Evolutionary conservation across 2,329 filamentous ascomycete species (phyloP).

Genomic region (Microsporum ferrugineum): DNA sequence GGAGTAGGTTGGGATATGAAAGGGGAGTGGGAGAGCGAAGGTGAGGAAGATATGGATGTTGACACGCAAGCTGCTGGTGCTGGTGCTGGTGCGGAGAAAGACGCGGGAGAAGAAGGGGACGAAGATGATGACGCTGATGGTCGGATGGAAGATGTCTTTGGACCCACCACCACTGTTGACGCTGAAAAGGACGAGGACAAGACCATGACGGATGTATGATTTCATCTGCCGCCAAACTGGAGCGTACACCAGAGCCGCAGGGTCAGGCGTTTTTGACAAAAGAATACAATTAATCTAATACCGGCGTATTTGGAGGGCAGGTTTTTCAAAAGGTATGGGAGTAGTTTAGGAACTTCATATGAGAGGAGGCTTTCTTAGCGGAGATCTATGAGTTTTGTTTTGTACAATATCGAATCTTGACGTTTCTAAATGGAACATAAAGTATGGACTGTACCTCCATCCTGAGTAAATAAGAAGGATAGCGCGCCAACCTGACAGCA

Average conservation of each 20-base stretch:
- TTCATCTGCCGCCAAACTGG: neutral
- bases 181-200: conserved; percentile 31
- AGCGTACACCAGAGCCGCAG: neutral
- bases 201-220: conserved; percentile 34
- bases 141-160: conserved; percentile 39
- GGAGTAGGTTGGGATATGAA: conserved; percentile 46
- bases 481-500: neutral
- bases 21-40: conserved; percentile 34
- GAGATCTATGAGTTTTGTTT: conserved; percentile 12
- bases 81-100: conserved; percentile 13
- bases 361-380: conserved; percentile 6
- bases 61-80: conserved; percentile 13
- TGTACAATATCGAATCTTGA: conserved; percentile 11
- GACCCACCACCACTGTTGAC: conserved; percentile 30
- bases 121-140: conserved; percentile 37
- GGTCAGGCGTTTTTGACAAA: neutral
- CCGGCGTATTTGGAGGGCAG: neutral
- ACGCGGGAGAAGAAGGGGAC: conserved; percentile 25
- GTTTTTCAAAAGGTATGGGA: neutral
- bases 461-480: conserved; percentile 3
- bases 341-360: neutral
- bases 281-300: neutral
- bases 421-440: conserved; percentile 1
- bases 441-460: conserved; percentile 5
- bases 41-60: conserved; percentile 12